phyloP scores from a whole-genome alignment of 805 yeast genomes.

The Ogataea degrootiae region DNA sequence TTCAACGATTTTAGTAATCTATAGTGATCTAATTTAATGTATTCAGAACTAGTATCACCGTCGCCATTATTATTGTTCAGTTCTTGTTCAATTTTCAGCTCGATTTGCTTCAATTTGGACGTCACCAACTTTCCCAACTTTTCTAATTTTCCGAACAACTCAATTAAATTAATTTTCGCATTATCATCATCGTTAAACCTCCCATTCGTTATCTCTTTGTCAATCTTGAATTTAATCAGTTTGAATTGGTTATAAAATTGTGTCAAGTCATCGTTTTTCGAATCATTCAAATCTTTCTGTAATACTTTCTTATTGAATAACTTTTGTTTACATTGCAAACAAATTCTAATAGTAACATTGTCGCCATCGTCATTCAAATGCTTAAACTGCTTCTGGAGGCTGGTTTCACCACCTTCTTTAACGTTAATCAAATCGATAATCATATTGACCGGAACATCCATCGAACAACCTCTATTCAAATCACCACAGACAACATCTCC shows the following conservation, averaged over 20 bases:
- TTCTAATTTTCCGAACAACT: slow-evolving; percentile 49
- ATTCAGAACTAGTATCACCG: background rate
- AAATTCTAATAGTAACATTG: slow-evolving; percentile 47
- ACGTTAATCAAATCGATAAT: slow-evolving; percentile 35
- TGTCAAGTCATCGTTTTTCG: slow-evolving; percentile 30
- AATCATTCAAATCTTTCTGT: slow-evolving; percentile 33
- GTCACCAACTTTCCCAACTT: slow-evolving; percentile 39
- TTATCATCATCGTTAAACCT: slow-evolving; percentile 32
- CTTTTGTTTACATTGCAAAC: slow-evolving; percentile 61
- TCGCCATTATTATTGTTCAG: background rate
- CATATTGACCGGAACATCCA: slow-evolving; percentile 52
- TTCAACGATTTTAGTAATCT: slow-evolving; percentile 51
- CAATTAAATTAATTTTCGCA: slow-evolving; percentile 41
- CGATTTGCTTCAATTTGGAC: slow-evolving; percentile 22
- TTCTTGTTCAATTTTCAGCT: slow-evolving; percentile 18
- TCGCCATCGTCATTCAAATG: slow-evolving; percentile 12
- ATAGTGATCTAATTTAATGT: slow-evolving; percentile 33
- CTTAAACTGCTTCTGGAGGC: too few species aligned
- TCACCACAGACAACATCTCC: slow-evolving; percentile 80
- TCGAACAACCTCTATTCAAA: slow-evolving; percentile 59
- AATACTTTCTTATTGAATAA: slow-evolving; percentile 55
- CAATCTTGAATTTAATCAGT: slow-evolving; percentile 18
- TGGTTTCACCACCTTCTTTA: slow-evolving; percentile 1
- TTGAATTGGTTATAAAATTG: slow-evolving; percentile 31
- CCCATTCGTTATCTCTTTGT: slow-evolving; percentile 11